These are phyloP conservation scores for Schoenoplectus triqueter DNA, from an alignment of 202 grass and related monocot species.

Conservation along the genomic window DNA sequence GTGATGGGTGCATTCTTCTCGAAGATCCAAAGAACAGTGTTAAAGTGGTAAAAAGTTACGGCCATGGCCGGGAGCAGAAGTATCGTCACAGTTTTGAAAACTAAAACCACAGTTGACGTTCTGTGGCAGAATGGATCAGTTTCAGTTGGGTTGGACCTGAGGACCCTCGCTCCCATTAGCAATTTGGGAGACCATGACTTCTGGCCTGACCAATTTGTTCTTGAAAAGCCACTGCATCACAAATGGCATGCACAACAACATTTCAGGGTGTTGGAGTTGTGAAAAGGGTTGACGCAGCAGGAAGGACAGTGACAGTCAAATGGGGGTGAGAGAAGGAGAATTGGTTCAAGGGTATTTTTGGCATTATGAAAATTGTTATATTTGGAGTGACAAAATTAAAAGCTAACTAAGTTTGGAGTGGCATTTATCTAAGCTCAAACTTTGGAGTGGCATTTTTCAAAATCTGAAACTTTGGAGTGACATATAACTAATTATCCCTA, in stretches of 20 bases:
- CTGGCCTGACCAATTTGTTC: slow-evolving; percentile 88
- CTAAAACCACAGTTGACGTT: slow-evolving; percentile 78
- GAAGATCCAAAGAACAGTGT: slow-evolving; percentile 41
- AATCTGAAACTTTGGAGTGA: too few species aligned
- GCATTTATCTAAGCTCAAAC: too few species aligned
- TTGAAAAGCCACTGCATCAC: slow-evolving; percentile 67
- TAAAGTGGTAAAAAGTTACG: slow-evolving; percentile 41
- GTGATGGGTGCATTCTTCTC: slow-evolving; percentile 85
- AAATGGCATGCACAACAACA: slow-evolving; percentile 25
- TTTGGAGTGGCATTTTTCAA: too few species aligned
- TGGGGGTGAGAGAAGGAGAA: slow-evolving; percentile 43
- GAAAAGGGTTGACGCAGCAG: slow-evolving; percentile 66
- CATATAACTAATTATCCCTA: too few species aligned
- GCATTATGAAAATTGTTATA: too few species aligned
- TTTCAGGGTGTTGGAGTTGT: slow-evolving; percentile 66
- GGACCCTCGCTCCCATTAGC: slow-evolving; percentile 68
- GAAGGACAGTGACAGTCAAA: slow-evolving; percentile 82
- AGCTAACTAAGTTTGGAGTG: too few species aligned
- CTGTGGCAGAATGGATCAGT: slow-evolving; percentile 86
- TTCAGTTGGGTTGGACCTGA: slow-evolving; percentile 68
- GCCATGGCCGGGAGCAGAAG: slow-evolving; percentile 42
- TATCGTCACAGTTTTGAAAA: slow-evolving; percentile 79
- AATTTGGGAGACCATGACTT: slow-evolving; percentile 94
- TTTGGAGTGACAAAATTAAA: too few species aligned
- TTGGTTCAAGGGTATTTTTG: too few species aligned